Evolutionary conservation across 331 rosid species (phyloP).

Genomic region (Arachis monticola): DNA sequence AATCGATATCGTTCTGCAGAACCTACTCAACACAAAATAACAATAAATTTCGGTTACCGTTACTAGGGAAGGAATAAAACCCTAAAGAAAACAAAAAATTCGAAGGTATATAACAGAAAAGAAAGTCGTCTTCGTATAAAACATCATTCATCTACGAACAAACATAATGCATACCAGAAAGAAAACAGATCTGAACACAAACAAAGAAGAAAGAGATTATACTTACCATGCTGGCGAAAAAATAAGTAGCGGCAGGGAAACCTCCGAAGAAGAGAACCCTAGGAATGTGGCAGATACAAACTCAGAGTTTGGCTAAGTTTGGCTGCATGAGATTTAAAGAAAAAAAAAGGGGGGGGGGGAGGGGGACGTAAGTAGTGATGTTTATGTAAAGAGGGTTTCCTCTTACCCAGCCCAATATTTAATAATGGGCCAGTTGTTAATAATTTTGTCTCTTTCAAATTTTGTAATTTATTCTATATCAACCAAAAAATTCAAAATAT

Average conservation of each 20-base stretch:
- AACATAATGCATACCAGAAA: neutral
- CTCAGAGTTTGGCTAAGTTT: neutral
- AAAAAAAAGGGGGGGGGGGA: no score
- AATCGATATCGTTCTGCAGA: slow-evolving; percentile 88
- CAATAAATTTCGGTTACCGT: neutral
- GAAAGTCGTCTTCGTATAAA: neutral
- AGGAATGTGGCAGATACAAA: neutral
- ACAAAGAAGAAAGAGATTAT: neutral
- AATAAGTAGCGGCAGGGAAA: neutral
- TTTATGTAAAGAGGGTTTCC: neutral
- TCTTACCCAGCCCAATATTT: neutral
- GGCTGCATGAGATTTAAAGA: neutral
- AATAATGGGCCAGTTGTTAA: neutral
- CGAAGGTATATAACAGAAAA: neutral
- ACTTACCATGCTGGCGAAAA: slow-evolving; percentile 36
- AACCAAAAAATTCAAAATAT: no score
- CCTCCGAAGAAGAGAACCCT: slow-evolving; percentile 6
- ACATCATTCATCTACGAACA: neutral
- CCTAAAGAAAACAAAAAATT: neutral
- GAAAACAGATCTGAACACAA: slow-evolving; percentile 3
- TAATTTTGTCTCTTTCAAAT: neutral
- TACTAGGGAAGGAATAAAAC: neutral
- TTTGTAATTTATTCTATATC: no score
- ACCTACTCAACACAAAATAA: slow-evolving; percentile 49
- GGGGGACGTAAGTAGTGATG: neutral